Evolutionary conservation across 371 early-diverging fungal species (phyloP).

Genomic region (Mucor racemosus): DNA sequence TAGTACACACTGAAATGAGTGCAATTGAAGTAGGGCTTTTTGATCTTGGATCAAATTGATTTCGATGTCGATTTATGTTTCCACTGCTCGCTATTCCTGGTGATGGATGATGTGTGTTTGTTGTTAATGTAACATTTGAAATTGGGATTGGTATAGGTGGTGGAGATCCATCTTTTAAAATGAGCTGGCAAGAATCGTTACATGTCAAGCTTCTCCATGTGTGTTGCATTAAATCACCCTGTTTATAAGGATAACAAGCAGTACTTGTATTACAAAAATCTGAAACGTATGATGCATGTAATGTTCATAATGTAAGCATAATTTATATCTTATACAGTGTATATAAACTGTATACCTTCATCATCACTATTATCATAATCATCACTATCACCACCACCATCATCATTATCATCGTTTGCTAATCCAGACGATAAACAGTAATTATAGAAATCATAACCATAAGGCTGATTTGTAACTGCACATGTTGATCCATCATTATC

Average conservation of each 20-base stretch:
- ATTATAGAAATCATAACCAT: slow-evolving; percentile 39
- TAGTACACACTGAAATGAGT: neutral
- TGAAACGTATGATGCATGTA: neutral
- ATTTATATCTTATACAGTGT: neutral
- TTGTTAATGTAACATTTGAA: neutral
- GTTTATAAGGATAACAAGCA: slow-evolving; percentile 42
- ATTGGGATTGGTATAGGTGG: slow-evolving; percentile 1
- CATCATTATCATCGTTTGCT: slow-evolving; percentile 13
- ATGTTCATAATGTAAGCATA: neutral
- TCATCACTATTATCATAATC: neutral
- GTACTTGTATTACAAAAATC: slow-evolving; percentile 45
- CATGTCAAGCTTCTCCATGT: slow-evolving; percentile 41
- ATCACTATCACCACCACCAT: slow-evolving; percentile 27
- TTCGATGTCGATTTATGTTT: neutral
- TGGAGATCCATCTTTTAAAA: neutral
- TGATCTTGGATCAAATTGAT: slow-evolving; percentile 5
- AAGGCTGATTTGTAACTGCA: slow-evolving; percentile 24
- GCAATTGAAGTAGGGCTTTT: slow-evolving; percentile 7
- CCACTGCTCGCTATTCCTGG: neutral
- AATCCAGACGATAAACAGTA: slow-evolving; percentile 44
- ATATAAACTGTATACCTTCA: neutral
- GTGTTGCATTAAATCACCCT: slow-evolving; percentile 21
- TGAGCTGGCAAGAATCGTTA: slow-evolving; percentile 28
- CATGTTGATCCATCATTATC: slow-evolving; percentile 21
- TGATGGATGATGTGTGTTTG: neutral